These are phyloP conservation scores for Xerocomus potaroensis DNA, from an alignment of 768 basidiomycete genomes.

Conservation along the genomic window DNA sequence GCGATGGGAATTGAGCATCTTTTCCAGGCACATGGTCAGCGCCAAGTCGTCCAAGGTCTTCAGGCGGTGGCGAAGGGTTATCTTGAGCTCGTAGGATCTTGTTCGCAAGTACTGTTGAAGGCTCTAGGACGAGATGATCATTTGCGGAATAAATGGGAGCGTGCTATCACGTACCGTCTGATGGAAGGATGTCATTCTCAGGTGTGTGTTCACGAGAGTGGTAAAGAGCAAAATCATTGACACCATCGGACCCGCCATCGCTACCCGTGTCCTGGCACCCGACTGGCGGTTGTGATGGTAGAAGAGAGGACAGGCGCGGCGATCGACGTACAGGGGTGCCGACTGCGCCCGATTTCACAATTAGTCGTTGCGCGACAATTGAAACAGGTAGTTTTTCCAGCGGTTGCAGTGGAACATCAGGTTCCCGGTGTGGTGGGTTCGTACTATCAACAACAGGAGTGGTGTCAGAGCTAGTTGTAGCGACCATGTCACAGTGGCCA, in stretches of 20 bases:
- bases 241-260: slow-evolving; percentile 31
- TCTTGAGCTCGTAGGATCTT: slow-evolving; percentile 65
- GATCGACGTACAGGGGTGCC: slow-evolving; percentile 44
- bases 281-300: slow-evolving; percentile 23
- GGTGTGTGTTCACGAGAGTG: slow-evolving; percentile 45
- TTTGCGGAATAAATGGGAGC: slow-evolving; percentile 4
- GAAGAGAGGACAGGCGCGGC: slow-evolving; percentile 44
- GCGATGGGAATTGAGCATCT: slow-evolving; percentile 14
- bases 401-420: slow-evolving; percentile 50
- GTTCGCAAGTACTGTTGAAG: slow-evolving; percentile 61
- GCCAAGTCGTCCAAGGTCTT: slow-evolving; percentile 15
- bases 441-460: slow-evolving; percentile 29
- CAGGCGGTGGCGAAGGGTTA: slow-evolving; percentile 71
- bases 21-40: slow-evolving; percentile 14
- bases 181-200: slow-evolving; percentile 39
- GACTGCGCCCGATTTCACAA: slow-evolving; percentile 23
- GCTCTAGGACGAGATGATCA: slow-evolving; percentile 41
- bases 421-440: slow-evolving; percentile 42
- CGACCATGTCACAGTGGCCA: slow-evolving; percentile 14
- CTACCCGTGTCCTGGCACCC: slow-evolving; percentile 16
- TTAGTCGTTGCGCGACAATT: slow-evolving; percentile 28
- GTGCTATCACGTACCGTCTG: slow-evolving; percentile 38
- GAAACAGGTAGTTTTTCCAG: slow-evolving; percentile 47
- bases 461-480: slow-evolving; percentile 25
- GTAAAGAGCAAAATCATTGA: slow-evolving; percentile 20